Evolutionary conservation across 164 flowering plant genomes (phyloP).

Genomic region (Sedum album): DNA sequence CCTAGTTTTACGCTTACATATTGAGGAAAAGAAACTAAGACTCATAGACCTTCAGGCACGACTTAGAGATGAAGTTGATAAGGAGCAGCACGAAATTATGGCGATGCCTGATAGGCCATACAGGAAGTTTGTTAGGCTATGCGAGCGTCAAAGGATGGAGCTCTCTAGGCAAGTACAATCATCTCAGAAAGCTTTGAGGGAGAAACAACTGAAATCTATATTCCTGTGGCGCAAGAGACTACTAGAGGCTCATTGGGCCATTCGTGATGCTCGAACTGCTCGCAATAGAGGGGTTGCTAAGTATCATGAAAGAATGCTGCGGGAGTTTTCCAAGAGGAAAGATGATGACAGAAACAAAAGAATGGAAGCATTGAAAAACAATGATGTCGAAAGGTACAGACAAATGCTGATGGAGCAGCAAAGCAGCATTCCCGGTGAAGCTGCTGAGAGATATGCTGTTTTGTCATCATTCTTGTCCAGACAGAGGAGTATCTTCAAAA

Average conservation of each 20-base stretch:
- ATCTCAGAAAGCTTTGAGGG: slow-evolving; percentile 76
- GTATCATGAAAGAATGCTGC: slow-evolving; percentile 93
- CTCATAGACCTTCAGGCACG: slow-evolving; percentile 78
- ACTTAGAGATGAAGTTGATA: slow-evolving; percentile 86
- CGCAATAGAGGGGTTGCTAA: slow-evolving; percentile 97
- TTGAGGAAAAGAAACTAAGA: slow-evolving; percentile 82
- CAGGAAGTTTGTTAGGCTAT: slow-evolving; percentile 77
- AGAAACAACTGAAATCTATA: slow-evolving; percentile 82
- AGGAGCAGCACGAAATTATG: slow-evolving; percentile 94
- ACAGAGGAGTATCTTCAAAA: slow-evolving; percentile 95
- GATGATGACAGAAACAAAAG: slow-evolving; percentile 88
- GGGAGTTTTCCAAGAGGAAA: slow-evolving; percentile 91
- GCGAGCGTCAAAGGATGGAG: slow-evolving; percentile 93
- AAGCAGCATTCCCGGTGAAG: slow-evolving; percentile 86
- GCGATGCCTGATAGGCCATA: slow-evolving; percentile 96
- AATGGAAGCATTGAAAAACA: slow-evolving; percentile 99
- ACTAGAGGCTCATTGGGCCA: slow-evolving; percentile 94
- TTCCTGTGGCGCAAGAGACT: slow-evolving; percentile 98
- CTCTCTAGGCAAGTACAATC: slow-evolving; percentile 80
- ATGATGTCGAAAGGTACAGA: slow-evolving; percentile 96
- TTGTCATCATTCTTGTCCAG: slow-evolving; percentile 91
- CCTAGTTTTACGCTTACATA: slow-evolving; percentile 78
- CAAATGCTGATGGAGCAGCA: slow-evolving; percentile 98
- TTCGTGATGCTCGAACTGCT: slow-evolving; percentile 96
- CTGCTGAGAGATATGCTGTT: slow-evolving; percentile 87